Base-by-base conservation (phyloP, 2,329 filamentous ascomycete genomes). In the Fonsecaea multimorphosa region DNA sequence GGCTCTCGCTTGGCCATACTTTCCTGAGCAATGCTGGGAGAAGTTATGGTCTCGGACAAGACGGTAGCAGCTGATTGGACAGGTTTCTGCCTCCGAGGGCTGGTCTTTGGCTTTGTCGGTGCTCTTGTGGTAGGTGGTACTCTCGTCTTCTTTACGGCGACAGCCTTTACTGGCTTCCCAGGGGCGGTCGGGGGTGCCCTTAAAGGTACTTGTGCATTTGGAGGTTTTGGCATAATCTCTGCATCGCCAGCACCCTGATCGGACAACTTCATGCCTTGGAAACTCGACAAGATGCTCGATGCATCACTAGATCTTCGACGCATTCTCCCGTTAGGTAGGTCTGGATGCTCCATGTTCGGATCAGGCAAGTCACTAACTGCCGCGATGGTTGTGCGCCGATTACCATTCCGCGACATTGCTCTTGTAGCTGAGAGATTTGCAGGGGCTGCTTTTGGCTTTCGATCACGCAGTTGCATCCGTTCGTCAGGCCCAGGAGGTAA, bases 401-500 rank as follows among this genome's bases (percentile, higher is more conserved):
- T 83, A 62, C 75, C 72, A 9, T 59, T 65, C 69, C 79, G 81
- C 63, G 80, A 79, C 4, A 78, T 72, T 22, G 83, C 80, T 40
- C 83, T 82, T 57, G 84, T 84, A 12, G 85, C 83, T 1, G 83
- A 82, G n/a, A 82, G 80, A 9, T 84, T 81, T n/a, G 81, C 80
- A 1, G 73, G 69, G 0, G 77, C 74, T 1, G 75, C 73, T 66
- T 81, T 84, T 11, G 80, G 74, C 74, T 89, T 92, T 67, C 92
- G 86, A 63, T 89, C 88, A 34, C 93, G 86, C 60, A 95, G 81
- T 68, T 92, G 88, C 85, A 90, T 91, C 83, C 85, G 46, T 79
- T 82, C 81, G 12, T 86, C 82, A 12, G 81, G 76, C 2, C 79
- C 77, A 9, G 78, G 70, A 14, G 78, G 74, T n/a, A 77, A 73